These are phyloP conservation scores for Ceraceosorus guamensis DNA, from an alignment of 1,284 basidiomycete genomes.

Conservation along the genomic window DNA sequence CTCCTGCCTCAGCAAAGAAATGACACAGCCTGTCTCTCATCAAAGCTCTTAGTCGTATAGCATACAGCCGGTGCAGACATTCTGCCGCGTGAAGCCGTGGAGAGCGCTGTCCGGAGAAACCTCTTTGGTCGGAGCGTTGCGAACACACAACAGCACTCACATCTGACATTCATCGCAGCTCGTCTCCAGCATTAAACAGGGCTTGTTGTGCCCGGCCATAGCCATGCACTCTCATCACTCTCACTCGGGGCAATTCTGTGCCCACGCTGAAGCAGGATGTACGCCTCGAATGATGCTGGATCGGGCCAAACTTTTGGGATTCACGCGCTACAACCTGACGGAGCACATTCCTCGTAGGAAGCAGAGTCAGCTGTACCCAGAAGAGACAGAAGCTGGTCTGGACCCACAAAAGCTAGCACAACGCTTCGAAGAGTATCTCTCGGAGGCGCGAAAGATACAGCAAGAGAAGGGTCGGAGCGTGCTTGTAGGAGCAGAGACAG, in stretches of 20 bases:
- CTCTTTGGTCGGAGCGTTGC: no score
- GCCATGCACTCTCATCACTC: slow-evolving; percentile 63
- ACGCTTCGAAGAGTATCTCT: slow-evolving; percentile 65
- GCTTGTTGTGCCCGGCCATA: no score
- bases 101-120: no score
- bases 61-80: no score
- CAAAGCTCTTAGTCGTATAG: no score
- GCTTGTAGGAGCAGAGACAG: slow-evolving; percentile 87
- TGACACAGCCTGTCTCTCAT: no score
- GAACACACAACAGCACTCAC: no score
- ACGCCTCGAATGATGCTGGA: slow-evolving; percentile 56
- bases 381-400: slow-evolving; percentile 59
- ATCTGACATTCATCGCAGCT: no score
- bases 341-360: slow-evolving; percentile 90
- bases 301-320: slow-evolving; percentile 70
- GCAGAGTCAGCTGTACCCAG: slow-evolving; percentile 75
- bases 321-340: slow-evolving; percentile 77
- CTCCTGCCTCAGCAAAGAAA: no score
- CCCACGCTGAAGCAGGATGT: slow-evolving; percentile 59
- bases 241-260: slow-evolving; percentile 94
- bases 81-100: no score
- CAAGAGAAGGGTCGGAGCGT: slow-evolving; percentile 65
- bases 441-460: slow-evolving; percentile 58
- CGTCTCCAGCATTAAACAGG: no score
- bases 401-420: slow-evolving; percentile 53